Base-by-base conservation (phyloP, 164 flowering plant genomes). In the Sextonia rubra region DNA sequence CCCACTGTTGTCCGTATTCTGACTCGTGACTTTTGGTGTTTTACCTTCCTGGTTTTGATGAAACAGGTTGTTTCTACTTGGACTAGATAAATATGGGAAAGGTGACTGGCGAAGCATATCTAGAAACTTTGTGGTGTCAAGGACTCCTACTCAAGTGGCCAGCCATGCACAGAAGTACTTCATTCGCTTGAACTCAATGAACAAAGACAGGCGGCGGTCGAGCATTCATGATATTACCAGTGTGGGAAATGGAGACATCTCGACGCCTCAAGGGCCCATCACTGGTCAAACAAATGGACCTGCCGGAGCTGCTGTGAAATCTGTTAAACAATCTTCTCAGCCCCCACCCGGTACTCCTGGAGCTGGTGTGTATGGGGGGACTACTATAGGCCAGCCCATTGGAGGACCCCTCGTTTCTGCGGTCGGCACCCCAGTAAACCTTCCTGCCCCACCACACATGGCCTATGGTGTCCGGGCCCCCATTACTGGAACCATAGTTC, bases 31-130 rank as follows among this genome's bases (percentile, higher is more conserved):
- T 24, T 61, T 61, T 60, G 26, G 27, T 12, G 12, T 17, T 22
- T 24, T 24, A 12, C 29, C 44, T 64, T 18, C 15, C 47, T 69
- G 37, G 12, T 4, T 55, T 60, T 77, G 60, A 17, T 44, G 64
- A 65, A 73, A 75, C 82, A 93, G 98, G 82, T 79, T 89, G 74
- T 93, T 93, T 80, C 97, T 93, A 69, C 95, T 89, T 60, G 98
- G 98, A 66, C 79, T 93, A 88, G 94, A 93, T 29, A 91, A 93
- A 71, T 93, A 91, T 71, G 98, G 98, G 37, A 93, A 93, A 79
- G 98, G 98, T 5, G 98, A 93, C 69, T 93, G 98, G 98, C 83
- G 98, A 55, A 93, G 97, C 77, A 93, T 93, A 74, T 93, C 98
- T 2, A 82, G 98, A 3, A 91, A 93, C 81, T 93, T 88, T 75